Percentiles rank a stretch among this genome's conserved stretches.
Evolutionary conservation across 202 grass and related monocot species (phyloP).

Genomic region (Zoysia matrella): DNA sequence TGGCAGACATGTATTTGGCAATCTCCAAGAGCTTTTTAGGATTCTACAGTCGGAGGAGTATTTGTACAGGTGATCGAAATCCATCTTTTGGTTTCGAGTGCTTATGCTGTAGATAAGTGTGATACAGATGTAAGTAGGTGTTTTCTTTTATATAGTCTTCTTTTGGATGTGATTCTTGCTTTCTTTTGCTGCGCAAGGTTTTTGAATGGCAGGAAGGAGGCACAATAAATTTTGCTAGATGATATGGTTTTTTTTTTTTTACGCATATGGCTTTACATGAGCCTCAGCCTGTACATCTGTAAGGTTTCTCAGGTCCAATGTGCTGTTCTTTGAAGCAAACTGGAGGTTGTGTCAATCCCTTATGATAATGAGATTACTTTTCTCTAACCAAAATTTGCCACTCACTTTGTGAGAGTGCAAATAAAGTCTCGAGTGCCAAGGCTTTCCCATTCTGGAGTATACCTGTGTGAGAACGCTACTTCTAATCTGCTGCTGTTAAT

Average conservation of each 20-base stretch:
- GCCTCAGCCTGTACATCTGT: neutral
- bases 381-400: neutral
- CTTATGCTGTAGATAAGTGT: conserved; percentile 27
- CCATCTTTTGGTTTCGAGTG: neutral
- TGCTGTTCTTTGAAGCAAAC: neutral
- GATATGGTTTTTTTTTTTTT: conserved; percentile 12
- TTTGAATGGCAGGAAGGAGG: conserved; percentile 45
- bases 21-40: conserved; percentile 81
- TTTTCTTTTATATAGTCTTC: neutral
- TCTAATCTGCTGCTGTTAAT: neutral
- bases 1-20: conserved; percentile 75
- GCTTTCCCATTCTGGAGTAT: neutral
- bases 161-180: conserved; percentile 35
- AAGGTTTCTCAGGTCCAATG: neutral
- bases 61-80: conserved; percentile 55
- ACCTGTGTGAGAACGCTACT: neutral
- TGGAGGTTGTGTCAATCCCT: neutral
- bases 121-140: conserved; percentile 39
- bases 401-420: neutral
- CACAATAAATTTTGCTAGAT: conserved; percentile 10
- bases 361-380: neutral
- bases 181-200: conserved; percentile 39
- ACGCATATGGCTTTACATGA: neutral
- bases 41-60: conserved; percentile 78
- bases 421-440: neutral